These are phyloP conservation scores for Vitis amurensis DNA, from an alignment of 164 flowering plant genomes.

Conservation along the genomic window DNA sequence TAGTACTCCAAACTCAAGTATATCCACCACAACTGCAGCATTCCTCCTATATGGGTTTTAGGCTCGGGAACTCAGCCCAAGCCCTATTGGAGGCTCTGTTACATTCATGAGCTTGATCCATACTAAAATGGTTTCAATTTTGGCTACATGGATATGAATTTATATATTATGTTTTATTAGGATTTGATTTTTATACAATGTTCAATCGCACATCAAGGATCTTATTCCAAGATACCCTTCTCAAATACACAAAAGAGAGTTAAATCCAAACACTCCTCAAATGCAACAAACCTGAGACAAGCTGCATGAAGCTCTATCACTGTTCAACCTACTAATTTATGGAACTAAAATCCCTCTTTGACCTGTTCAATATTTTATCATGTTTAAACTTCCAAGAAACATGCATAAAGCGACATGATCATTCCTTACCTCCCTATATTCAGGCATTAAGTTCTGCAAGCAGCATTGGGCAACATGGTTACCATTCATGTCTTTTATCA, in stretches of 20 bases:
- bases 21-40: not conserved
- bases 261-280: not conserved
- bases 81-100: not conserved
- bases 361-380: not conserved
- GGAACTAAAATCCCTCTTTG: too few species aligned
- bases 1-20: too few species aligned
- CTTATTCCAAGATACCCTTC: not conserved
- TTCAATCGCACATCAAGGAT: not conserved
- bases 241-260: not conserved
- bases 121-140: not conserved
- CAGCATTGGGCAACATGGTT: conserved; percentile 80
- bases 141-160: too few species aligned
- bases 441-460: conserved; percentile 54
- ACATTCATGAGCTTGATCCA: not conserved
- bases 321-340: too few species aligned
- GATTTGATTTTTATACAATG: not conserved
- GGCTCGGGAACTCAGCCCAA: not conserved
- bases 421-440: conserved; percentile 47
- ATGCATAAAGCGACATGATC: not conserved
- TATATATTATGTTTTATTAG: too few species aligned
- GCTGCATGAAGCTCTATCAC: not conserved
- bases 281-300: not conserved
- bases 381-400: not conserved
- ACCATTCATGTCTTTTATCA: conserved; percentile 69
- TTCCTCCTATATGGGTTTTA: not conserved